phyloP scores from a whole-genome alignment of 352 stramenopile genomes.

The Synura sp. region DNA sequence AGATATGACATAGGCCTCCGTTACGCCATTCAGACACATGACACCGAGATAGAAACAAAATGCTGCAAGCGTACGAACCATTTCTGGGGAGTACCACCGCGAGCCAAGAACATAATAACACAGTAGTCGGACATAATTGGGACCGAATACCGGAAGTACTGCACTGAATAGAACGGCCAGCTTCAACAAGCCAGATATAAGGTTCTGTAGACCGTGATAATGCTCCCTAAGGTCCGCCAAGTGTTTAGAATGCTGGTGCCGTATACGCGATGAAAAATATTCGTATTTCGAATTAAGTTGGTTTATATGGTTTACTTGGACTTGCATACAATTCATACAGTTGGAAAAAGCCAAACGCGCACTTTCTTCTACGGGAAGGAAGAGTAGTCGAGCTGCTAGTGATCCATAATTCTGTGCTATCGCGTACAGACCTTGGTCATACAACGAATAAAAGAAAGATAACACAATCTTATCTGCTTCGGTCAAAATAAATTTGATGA shows the following conservation, averaged over 20 bases:
- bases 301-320: neutral
- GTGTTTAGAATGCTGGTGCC: too few species aligned
- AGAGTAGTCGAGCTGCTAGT: conserved; percentile 86
- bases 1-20: neutral
- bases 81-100: neutral
- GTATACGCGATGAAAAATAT: too few species aligned
- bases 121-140: neutral
- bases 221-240: neutral
- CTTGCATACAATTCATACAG: neutral
- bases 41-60: neutral
- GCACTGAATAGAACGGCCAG: neutral
- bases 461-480: conserved; percentile 94
- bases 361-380: conserved; percentile 93
- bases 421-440: conserved; percentile 93
- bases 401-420: conserved; percentile 90
- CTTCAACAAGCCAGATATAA: neutral
- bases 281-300: too few species aligned
- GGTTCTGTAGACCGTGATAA: neutral
- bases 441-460: conserved; percentile 70
- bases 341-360: conserved; percentile 55
- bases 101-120: neutral
- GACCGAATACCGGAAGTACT: neutral
- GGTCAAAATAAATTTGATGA: conserved; percentile 93
- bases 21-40: neutral
- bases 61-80: neutral